Conservation (phyloP, 2,329 filamentous ascomycete genomes). For the Endothia cerciana region DNA sequence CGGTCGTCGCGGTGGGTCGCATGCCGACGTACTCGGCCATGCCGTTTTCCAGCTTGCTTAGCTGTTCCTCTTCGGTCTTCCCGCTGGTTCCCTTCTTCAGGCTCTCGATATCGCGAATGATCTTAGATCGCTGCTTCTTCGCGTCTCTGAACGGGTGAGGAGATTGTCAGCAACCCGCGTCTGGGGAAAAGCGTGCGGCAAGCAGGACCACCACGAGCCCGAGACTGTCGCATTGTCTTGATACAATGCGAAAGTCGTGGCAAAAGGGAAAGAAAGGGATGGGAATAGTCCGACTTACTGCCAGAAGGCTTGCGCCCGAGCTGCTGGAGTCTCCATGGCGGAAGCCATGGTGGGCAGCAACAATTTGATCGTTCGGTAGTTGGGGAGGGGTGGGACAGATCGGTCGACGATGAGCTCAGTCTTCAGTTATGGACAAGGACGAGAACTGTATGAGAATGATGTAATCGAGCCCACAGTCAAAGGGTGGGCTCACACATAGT, state of each 20-base stretch:
- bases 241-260: neutral
- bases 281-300: constrained; percentile 22
- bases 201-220: neutral
- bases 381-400: neutral
- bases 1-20: neutral
- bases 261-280: neutral
- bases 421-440: neutral
- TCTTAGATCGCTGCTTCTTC: constrained; percentile 36
- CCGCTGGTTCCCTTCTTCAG: constrained; percentile 37
- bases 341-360: constrained; percentile 21
- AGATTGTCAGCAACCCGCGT: constrained; percentile 9
- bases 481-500: constrained; percentile 38
- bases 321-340: constrained; percentile 24
- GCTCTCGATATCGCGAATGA: constrained; percentile 31
- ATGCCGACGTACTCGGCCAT: constrained; percentile 38
- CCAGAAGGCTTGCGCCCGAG: constrained; percentile 26
- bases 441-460: constrained; percentile 3
- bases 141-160: constrained; percentile 26
- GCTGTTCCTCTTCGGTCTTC: constrained; percentile 31
- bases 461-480: constrained; percentile 33
- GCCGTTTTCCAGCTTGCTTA: constrained; percentile 38
- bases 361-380: neutral
- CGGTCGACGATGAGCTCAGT: neutral
- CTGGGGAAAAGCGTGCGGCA: neutral
- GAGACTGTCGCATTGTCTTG: neutral